Base-by-base conservation (phyloP, 495 filamentous ascomycete genomes). In the Clavariopsis aquatica region DNA sequence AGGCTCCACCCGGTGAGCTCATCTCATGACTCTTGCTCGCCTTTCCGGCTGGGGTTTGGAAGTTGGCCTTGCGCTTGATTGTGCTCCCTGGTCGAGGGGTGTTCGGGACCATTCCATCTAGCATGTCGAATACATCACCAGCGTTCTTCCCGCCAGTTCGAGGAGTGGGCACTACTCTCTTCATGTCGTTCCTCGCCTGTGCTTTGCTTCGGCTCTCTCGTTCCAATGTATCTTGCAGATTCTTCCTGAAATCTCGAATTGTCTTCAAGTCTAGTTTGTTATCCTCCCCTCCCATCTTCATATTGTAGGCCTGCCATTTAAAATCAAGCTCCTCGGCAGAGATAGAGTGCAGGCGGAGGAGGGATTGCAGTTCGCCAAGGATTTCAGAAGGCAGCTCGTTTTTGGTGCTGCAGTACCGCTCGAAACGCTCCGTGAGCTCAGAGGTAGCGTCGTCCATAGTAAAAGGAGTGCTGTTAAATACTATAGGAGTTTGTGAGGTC, bases 231-330 rank as follows among this genome's bases (percentile, higher is more conserved):
- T 96, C 93, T 69, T 93, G 90, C 0, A 96, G 76, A 77, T 93
- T 87, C 71, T 91, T 87, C 74, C 95, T 96, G 66, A 98, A 90
- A 45, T 83, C 81, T 57, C 86, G 80, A 43, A 89, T 82, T 0
- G 83, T 89, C 19, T 87, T 82, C 26, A 92, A 73, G 62, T 85
- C 83, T 58, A 93, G 72, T 54, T 83, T 89, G 45, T 84, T 86
- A 64, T 91, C 87, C 22, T 93, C 89, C 38, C 81, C 70, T 5
- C 85, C 85, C 89, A 97, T 94, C 78, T 93, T 96, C 68, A 98
- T 88, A 72, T 86, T 89, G 80, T 96, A 98, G 0, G 91, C 91
- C 71, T 98, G 93, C 94, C 94, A 98, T 83, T 97, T 96, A 84
- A 87, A 97, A 73, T 89, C 96, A 19, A 97, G 80, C 69, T 98